phyloP scores from a whole-genome alignment of 352 stramenopile species.

The Globisporangium cylindrosporum region DNA sequence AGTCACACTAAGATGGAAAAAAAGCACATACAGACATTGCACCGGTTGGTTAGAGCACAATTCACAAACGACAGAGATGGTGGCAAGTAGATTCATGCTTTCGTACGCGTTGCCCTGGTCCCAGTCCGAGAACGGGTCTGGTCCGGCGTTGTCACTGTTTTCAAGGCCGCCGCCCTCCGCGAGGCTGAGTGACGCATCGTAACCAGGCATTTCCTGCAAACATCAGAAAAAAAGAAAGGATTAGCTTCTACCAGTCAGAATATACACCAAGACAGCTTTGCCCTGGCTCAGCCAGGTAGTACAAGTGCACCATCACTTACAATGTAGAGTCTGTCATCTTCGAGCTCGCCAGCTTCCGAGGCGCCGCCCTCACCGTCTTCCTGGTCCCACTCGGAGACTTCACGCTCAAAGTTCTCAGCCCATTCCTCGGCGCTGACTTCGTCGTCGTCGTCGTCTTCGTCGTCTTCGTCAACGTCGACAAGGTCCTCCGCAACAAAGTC shows the following conservation, averaged over 20 bases:
- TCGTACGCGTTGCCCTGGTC: constrained; percentile 59
- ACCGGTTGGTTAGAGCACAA: not conserved
- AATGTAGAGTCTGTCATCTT: constrained; percentile 72
- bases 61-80: not conserved
- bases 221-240: not conserved
- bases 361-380: constrained; percentile 24
- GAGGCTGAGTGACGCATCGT: constrained; percentile 57
- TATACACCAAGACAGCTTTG: not conserved
- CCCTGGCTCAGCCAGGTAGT: not conserved
- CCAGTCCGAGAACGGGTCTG: constrained; percentile 50
- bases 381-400: constrained; percentile 53
- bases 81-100: not conserved
- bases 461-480: constrained; percentile 22
- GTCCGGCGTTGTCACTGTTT: constrained; percentile 20
- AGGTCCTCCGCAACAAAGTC: constrained; percentile 36
- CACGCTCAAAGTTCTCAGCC: constrained; percentile 63
- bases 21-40: not conserved
- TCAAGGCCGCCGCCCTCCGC: constrained; percentile 47
- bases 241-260: not conserved
- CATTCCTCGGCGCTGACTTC: constrained; percentile 53
- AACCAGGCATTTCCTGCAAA: constrained; percentile 60
- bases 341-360: constrained; percentile 21
- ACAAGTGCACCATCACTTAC: constrained; percentile 22
- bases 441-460: constrained; percentile 37
- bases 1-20: constrained; percentile 19